phyloP scores from a whole-genome alignment of 1,284 basidiomycete species.

The Ustilago esculenta region DNA sequence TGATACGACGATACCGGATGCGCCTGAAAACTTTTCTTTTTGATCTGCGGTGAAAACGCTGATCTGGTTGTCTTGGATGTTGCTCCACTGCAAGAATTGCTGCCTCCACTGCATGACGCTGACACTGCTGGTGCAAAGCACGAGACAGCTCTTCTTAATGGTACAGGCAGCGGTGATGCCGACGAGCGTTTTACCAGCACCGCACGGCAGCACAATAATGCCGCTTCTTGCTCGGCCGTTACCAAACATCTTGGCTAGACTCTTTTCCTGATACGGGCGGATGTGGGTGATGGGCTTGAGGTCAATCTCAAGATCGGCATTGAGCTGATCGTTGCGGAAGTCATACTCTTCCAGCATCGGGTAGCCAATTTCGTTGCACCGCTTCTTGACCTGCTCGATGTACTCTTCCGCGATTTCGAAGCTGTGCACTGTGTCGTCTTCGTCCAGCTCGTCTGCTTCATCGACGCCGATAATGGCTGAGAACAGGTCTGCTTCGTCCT shows the following conservation, averaged over 20 bases:
- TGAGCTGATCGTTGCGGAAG: conserved; percentile 65
- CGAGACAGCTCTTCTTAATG: conserved; percentile 98
- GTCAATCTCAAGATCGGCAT: conserved; percentile 66
- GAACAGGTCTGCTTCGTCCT: conserved; percentile 64
- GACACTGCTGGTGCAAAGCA: conserved; percentile 76
- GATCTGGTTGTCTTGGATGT: conserved; percentile 66
- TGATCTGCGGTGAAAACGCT: conserved; percentile 66
- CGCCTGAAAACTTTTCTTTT: conserved; percentile 66
- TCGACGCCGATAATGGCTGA: conserved; percentile 66
- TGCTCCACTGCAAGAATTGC: conserved; percentile 66
- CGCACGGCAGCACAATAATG: conserved; percentile 97
- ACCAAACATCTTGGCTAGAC: conserved; percentile 66
- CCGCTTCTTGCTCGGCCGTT: conserved; percentile 74
- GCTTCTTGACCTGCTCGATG: conserved; percentile 65
- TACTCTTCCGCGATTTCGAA: conserved; percentile 65
- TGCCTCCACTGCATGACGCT: conserved; percentile 67
- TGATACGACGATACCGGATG: conserved; percentile 65
- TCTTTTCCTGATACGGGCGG: conserved; percentile 66
- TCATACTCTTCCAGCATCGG: conserved; percentile 67
- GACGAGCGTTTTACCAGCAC: conserved; percentile 97
- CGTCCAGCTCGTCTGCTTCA: conserved; percentile 64
- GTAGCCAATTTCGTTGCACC: conserved; percentile 65
- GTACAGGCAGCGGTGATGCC: conserved; percentile 99
- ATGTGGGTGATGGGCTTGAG: conserved; percentile 66
- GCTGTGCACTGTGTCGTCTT: conserved; percentile 65